Conservation (phyloP, 2,329 filamentous ascomycete genomes). For the Talaromyces sp. region DNA sequence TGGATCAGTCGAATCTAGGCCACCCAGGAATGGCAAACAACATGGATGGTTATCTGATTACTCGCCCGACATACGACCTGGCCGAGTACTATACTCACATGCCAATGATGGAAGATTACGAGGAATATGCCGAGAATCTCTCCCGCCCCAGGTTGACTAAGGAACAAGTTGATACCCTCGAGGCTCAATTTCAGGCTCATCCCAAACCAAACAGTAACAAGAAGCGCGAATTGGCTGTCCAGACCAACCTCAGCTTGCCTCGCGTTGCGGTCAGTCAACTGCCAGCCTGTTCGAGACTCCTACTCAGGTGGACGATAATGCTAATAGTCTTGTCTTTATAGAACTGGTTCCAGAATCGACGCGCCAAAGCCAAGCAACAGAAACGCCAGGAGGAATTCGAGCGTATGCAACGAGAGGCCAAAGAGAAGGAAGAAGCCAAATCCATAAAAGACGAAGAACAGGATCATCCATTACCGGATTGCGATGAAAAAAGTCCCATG, state of each 20-base stretch:
- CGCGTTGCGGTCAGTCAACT: conserved; percentile 46
- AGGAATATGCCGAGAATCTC: conserved; percentile 47
- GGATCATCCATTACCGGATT: conserved; percentile 4
- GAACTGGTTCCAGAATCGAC: conserved; percentile 54
- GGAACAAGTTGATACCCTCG: conserved; percentile 50
- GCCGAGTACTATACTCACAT: conserved; percentile 42
- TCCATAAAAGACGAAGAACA: conserved; percentile 30
- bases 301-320: neutral
- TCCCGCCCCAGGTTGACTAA: conserved; percentile 50
- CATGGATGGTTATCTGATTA: conserved; percentile 38
- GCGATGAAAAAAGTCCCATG: conserved; percentile 9
- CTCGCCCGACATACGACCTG: conserved; percentile 40
- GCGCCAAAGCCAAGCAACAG: conserved; percentile 52
- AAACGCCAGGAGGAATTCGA: conserved; percentile 49
- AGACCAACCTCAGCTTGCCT: conserved; percentile 48
- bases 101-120: conserved; percentile 39
- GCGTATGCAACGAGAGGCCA: conserved; percentile 37
- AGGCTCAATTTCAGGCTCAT: conserved; percentile 49
- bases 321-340: conserved; percentile 24
- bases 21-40: conserved; percentile 38
- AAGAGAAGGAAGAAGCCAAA: conserved; percentile 28
- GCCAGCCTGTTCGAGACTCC: neutral
- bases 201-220: conserved; percentile 50
- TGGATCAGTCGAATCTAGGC: conserved; percentile 39
- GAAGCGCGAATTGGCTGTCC: conserved; percentile 48